A percentile compares a stretch with the other conserved stretches of the same genome.
Evolutionary conservation across 2,329 filamentous ascomycete genomes (phyloP).

Genomic region (Cryphonectria naterciae): DNA sequence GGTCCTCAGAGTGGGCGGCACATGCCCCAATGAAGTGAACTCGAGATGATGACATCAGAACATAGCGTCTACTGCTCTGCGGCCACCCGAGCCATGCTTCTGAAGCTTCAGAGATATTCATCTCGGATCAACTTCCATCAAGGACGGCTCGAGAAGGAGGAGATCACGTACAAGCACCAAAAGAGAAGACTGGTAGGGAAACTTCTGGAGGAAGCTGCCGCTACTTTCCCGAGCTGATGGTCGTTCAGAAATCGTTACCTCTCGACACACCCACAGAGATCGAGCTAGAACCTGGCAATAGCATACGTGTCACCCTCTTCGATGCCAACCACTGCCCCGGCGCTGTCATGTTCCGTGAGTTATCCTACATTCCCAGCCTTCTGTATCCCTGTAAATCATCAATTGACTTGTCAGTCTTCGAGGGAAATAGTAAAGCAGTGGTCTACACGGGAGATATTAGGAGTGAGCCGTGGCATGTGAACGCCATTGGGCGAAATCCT

Average conservation of each 20-base stretch:
- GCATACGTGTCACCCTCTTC: conserved; percentile 81
- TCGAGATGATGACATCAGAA: background rate
- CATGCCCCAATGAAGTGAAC: conserved; percentile 55
- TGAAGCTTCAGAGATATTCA: conserved; percentile 77
- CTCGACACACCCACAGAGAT: conserved; percentile 78
- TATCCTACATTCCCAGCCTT: too few relatives aligned
- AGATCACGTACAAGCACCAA: conserved; percentile 78
- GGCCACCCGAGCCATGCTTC: conserved; percentile 78
- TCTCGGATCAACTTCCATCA: conserved; percentile 81
- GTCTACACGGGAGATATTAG: conserved; percentile 90
- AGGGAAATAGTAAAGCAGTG: conserved; percentile 71
- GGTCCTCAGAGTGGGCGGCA: background rate
- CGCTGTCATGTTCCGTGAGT: conserved; percentile 81
- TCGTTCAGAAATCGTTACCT: conserved; percentile 71
- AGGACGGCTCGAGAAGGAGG: conserved; percentile 74
- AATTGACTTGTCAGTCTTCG: conserved; percentile 61
- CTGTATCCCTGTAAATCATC: background rate
- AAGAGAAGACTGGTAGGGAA: conserved; percentile 64
- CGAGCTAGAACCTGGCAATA: conserved; percentile 69
- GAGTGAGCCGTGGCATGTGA: conserved; percentile 85
- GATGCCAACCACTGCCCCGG: conserved; percentile 93
- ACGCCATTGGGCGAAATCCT: conserved; percentile 71
- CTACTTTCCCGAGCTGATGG: conserved; percentile 13
- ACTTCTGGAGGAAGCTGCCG: background rate
- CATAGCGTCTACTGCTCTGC: conserved; percentile 81